Conservation (phyloP, 176 grass and related monocot genomes). For the Oryza meyeriana region DNA sequence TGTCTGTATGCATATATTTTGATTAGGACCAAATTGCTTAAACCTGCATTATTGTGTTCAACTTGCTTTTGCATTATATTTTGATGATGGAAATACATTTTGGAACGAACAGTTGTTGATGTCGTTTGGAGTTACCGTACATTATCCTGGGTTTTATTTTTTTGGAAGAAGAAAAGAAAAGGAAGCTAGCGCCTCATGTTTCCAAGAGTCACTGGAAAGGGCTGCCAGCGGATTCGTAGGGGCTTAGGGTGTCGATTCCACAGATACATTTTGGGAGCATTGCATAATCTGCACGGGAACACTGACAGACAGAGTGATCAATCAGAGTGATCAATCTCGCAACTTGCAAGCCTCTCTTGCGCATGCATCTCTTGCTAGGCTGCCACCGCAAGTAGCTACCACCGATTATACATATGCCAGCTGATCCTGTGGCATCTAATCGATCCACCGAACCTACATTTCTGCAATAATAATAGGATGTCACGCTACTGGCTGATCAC, state of each 20-base stretch:
- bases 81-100: constrained; percentile 10
- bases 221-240: not conserved
- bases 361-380: not conserved
- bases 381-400: not conserved
- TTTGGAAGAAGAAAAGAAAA: not conserved
- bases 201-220: not conserved
- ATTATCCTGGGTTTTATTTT: not conserved
- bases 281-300: not conserved
- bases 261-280: not conserved
- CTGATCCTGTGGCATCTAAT: not conserved
- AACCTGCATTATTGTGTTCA: constrained; percentile 20
- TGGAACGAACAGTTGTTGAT: not conserved
- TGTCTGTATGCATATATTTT: not conserved
- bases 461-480: not conserved
- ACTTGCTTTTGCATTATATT: constrained; percentile 4
- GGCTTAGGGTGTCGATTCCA: not conserved
- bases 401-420: not conserved
- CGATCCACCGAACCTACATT: not conserved
- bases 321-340: not conserved
- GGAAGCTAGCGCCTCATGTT: not conserved
- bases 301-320: not conserved
- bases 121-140: not conserved
- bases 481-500: not conserved
- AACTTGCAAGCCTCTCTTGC: not conserved
- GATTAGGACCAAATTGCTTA: constrained; percentile 15